A percentile compares a stretch with the other conserved stretches of the same genome.
These are phyloP conservation scores for Avena sativa DNA, from an alignment of 176 grass and related monocot species.

Conservation along the genomic window DNA sequence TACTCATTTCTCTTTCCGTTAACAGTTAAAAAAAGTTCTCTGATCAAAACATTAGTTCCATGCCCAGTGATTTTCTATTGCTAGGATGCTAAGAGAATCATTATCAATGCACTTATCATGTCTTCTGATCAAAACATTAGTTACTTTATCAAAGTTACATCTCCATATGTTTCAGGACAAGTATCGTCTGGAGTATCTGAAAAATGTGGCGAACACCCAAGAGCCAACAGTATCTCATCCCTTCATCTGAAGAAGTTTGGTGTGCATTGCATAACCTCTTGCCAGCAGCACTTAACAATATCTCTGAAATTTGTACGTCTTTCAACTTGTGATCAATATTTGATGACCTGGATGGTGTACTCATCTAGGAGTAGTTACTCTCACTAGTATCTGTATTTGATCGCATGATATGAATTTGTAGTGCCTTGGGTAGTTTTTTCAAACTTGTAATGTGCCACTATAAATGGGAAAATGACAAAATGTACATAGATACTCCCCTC, in stretches of 20 bases:
- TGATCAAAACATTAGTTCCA: not conserved
- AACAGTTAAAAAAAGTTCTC: conserved; percentile 7
- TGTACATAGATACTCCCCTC: not conserved
- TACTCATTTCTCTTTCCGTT: conserved; percentile 15
- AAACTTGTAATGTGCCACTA: not conserved
- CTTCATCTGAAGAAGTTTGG: conserved; percentile 81
- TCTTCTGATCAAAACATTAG: conserved; percentile 16
- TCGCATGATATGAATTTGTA: conserved; percentile 20
- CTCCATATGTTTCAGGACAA: conserved; percentile 67
- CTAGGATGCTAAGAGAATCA: not conserved
- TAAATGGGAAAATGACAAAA: conserved; percentile 16
- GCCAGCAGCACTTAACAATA: conserved; percentile 66
- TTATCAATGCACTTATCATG: conserved; percentile 3
- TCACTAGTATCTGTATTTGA: conserved; percentile 7
- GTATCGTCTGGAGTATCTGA: conserved; percentile 64
- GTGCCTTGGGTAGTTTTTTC: conserved; percentile 20
- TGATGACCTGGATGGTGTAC: not conserved
- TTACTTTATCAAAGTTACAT: conserved; percentile 34
- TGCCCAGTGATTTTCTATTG: conserved; percentile 6
- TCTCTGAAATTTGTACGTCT: conserved; percentile 93
- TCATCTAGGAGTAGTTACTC: conserved; percentile 32
- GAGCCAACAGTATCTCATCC: conserved; percentile 38
- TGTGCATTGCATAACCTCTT: conserved; percentile 78
- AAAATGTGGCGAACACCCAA: conserved; percentile 54
- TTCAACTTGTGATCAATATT: conserved; percentile 29